These are phyloP conservation scores for Silene coronaria DNA, from an alignment of 179 eudicot species.

Conservation along the genomic window DNA sequence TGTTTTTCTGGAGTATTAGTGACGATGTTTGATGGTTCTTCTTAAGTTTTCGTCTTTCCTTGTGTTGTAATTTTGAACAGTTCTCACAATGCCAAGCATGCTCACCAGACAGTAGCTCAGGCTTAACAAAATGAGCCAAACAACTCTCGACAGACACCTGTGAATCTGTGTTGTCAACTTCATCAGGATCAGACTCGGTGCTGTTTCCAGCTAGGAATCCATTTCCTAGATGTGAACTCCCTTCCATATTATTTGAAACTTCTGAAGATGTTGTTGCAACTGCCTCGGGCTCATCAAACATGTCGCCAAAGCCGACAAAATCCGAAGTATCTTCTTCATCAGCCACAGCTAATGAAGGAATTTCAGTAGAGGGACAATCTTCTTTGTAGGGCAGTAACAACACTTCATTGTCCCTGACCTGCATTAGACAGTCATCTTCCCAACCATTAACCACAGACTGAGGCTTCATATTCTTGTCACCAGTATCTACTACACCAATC, in stretches of 20 bases:
- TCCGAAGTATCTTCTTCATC: constrained; percentile 49
- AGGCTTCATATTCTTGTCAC: constrained; percentile 25
- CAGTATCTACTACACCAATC: constrained; percentile 11
- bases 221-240: constrained; percentile 28
- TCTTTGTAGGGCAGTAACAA: constrained; percentile 60
- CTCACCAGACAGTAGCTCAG: constrained; percentile 71
- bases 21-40: constrained; percentile 29
- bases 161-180: constrained; percentile 76
- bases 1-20: constrained; percentile 15
- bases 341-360: constrained; percentile 36
- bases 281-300: constrained; percentile 72
- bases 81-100: constrained; percentile 96
- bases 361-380: constrained; percentile 36
- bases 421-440: constrained; percentile 43
- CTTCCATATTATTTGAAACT: constrained; percentile 19
- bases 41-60: constrained; percentile 34
- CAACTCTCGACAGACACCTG: constrained; percentile 82
- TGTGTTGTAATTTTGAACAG: constrained; percentile 55
- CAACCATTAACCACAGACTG: constrained; percentile 26
- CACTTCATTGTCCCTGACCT: constrained; percentile 48
- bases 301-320: constrained; percentile 68
- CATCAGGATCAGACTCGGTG: constrained; percentile 82
- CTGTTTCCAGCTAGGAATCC: constrained; percentile 37
- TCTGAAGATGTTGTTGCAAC: constrained; percentile 23
- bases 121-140: constrained; percentile 63